Conservation (phyloP, 1,284 basidiomycete genomes). For the Cryptococcus sp. region DNA sequence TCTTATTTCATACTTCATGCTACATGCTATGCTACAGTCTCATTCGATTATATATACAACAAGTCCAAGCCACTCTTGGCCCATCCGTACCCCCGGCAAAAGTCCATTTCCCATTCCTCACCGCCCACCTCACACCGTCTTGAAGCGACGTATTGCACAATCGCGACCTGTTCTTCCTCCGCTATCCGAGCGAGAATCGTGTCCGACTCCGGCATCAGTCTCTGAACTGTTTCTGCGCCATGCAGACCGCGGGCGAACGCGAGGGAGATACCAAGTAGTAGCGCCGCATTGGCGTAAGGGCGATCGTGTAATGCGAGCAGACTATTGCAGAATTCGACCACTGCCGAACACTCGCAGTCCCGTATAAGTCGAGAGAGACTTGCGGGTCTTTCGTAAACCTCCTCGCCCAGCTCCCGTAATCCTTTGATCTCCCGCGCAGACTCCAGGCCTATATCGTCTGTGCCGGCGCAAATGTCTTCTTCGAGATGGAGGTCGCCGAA, state of each 20-base stretch:
- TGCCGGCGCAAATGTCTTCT: slow-evolving; percentile 34
- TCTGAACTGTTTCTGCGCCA: background rate
- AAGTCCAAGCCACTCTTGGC: too few relatives aligned
- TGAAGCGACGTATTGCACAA: too few relatives aligned
- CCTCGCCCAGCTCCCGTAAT: slow-evolving; percentile 14
- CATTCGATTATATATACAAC: too few relatives aligned
- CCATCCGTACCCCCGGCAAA: too few relatives aligned
- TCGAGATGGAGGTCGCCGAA: slow-evolving; percentile 28
- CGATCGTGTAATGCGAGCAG: slow-evolving; percentile 19
- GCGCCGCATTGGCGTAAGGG: slow-evolving; percentile 21
- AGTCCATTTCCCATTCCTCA: too few relatives aligned
- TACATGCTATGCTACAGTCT: too few relatives aligned
- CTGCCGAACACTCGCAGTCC: slow-evolving; percentile 1
- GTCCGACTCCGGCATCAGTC: background rate
- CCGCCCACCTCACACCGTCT: too few relatives aligned
- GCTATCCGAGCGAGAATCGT: too few relatives aligned
- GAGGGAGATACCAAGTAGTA: slow-evolving; percentile 16
- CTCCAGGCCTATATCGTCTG: slow-evolving; percentile 21
- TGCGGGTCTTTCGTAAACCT: background rate
- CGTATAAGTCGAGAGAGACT: slow-evolving; percentile 10
- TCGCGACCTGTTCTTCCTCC: too few relatives aligned
- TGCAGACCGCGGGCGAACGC: slow-evolving; percentile 3
- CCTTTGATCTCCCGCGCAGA: slow-evolving; percentile 11
- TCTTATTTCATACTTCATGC: too few relatives aligned
- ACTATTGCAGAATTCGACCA: slow-evolving; percentile 15